Evolutionary conservation across 495 filamentous ascomycete species (phyloP).

Genomic region (Neurospora discreta): DNA sequence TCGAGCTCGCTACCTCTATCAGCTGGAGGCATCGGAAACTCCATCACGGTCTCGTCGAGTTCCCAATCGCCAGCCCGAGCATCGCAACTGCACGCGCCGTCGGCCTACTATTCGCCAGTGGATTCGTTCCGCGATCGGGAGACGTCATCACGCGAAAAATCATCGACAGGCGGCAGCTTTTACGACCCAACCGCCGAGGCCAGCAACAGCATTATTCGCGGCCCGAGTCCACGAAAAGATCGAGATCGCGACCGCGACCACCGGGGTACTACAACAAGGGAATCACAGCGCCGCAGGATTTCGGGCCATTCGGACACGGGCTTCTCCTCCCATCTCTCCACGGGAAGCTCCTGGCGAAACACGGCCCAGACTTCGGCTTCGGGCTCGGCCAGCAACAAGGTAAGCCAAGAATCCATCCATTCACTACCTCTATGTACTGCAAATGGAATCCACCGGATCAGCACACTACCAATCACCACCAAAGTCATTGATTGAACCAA

Average conservation of each 20-base stretch:
- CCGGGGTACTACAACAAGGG: neutral
- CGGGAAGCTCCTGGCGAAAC: constrained; percentile 20
- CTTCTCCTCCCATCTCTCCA: constrained; percentile 6
- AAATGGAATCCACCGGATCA: neutral
- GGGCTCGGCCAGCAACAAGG: constrained; percentile 13
- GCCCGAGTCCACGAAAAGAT: neutral
- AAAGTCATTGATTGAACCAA: neutral
- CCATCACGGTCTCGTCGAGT: constrained; percentile 1
- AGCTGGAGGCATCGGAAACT: neutral
- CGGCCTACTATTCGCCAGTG: constrained; percentile 19
- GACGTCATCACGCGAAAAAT: constrained; percentile 29
- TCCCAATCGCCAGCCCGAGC: constrained; percentile 9
- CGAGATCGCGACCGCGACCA: neutral
- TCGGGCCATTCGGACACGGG: constrained; percentile 22
- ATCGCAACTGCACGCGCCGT: constrained; percentile 26
- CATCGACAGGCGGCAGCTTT: constrained; percentile 31
- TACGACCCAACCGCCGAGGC: constrained; percentile 48
- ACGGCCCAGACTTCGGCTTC: constrained; percentile 9
- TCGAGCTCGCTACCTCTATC: neutral
- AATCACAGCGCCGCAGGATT: constrained; percentile 27
- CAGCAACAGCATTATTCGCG: constrained; percentile 17
- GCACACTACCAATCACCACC: neutral
- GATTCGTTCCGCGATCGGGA: constrained; percentile 19
- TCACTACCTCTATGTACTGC: neutral
- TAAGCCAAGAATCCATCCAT: constrained; percentile 10